phyloP scores from a whole-genome alignment of 164 flowering plant species.

The Aristolochia fimbriata region DNA sequence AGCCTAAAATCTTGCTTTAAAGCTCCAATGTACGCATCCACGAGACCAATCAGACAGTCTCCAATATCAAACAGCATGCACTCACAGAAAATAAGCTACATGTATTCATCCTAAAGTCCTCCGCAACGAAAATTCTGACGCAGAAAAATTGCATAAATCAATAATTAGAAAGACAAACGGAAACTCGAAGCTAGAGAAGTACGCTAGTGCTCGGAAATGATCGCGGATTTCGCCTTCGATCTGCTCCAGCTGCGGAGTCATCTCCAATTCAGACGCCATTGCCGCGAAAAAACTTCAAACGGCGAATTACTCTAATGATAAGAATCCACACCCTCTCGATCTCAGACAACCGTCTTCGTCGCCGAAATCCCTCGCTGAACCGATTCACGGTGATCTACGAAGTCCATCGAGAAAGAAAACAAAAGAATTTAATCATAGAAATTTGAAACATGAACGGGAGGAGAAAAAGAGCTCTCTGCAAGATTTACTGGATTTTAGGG shows the following conservation, averaged over 20 bases:
- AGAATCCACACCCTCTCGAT: no score
- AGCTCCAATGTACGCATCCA: no score
- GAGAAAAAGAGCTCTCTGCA: not conserved
- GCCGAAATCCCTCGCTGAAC: not conserved
- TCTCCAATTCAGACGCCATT: constrained; percentile 24
- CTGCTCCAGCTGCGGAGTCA: constrained; percentile 66
- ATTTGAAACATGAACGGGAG: no score
- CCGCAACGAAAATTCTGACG: not conserved
- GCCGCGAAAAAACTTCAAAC: constrained; percentile 2
- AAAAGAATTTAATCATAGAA: not conserved
- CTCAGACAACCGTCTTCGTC: not conserved
- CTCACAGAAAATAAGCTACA: no score
- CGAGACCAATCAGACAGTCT: no score
- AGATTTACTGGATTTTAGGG: no score
- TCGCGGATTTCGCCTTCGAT: constrained; percentile 94
- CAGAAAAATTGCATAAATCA: not conserved
- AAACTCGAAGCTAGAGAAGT: constrained; percentile 2
- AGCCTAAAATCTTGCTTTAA: no score
- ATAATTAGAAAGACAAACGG: no score
- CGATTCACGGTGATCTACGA: not conserved
- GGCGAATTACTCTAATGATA: no score
- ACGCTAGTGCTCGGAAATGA: constrained; percentile 42
- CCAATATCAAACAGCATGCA: no score
- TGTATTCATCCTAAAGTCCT: no score
- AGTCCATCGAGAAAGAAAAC: not conserved